Percentiles rank a stretch among this genome's conserved stretches.
phyloP scores from a whole-genome alignment of 352 stramenopile genomes.

The Pythium folliculosum region DNA sequence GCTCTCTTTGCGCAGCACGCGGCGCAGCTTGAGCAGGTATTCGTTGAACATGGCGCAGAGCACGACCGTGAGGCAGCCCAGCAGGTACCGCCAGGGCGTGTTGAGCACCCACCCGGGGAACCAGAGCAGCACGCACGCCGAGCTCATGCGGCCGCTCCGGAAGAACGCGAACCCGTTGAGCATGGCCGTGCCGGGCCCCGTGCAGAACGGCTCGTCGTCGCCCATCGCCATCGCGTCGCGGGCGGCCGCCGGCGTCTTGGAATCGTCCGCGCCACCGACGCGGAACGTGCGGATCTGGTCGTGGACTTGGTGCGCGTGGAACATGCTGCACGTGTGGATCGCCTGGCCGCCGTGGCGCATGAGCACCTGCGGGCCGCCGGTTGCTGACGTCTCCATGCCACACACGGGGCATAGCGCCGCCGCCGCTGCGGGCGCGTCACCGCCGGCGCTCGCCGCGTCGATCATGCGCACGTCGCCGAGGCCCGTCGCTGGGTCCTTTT shows the following conservation, averaged over 20 bases:
- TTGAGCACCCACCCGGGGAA: slow-evolving; percentile 74
- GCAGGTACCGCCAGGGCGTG: slow-evolving; percentile 50
- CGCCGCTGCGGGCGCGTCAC: slow-evolving; percentile 7
- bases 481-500: slow-evolving; percentile 48
- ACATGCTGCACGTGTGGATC: slow-evolving; percentile 72
- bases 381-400: slow-evolving; percentile 61
- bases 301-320: slow-evolving; percentile 65
- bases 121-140: slow-evolving; percentile 69
- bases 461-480: slow-evolving; percentile 46
- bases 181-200: slow-evolving; percentile 69
- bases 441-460: not conserved
- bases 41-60: slow-evolving; percentile 72
- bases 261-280: slow-evolving; percentile 13
- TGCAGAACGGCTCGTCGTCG: slow-evolving; percentile 39
- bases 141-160: slow-evolving; percentile 26
- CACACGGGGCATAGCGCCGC: slow-evolving; percentile 61
- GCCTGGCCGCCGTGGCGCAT: slow-evolving; percentile 61
- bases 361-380: slow-evolving; percentile 46
- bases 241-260: not conserved
- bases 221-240: not conserved
- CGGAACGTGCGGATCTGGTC: slow-evolving; percentile 49
- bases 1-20: slow-evolving; percentile 66
- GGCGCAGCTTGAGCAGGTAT: slow-evolving; percentile 68
- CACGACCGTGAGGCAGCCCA: slow-evolving; percentile 54
- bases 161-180: slow-evolving; percentile 69